A percentile compares a stretch with the other conserved stretches of the same genome.
Conservation (phyloP, 78 protist species). For the Dictyostelium purpureum region DNA sequence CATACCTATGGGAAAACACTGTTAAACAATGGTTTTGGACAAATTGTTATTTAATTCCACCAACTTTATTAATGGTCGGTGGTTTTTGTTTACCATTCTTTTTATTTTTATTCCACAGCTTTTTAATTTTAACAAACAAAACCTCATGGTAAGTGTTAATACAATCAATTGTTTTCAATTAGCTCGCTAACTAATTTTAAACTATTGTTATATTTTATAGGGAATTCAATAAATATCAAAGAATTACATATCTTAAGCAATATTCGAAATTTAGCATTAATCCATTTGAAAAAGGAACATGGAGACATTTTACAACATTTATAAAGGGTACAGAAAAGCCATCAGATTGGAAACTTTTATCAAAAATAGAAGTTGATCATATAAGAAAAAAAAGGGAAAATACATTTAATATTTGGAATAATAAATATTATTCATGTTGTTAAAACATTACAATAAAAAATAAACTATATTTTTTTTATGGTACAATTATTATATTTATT, state of each 20-base stretch:
- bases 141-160: conserved; percentile 43
- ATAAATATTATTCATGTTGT: conserved; percentile 73
- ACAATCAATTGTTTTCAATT: too few relatives aligned
- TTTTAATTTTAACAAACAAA: conserved; percentile 38
- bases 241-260: conserved; percentile 26
- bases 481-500: too few relatives aligned
- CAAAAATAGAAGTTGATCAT: background rate
- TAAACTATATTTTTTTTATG: too few relatives aligned
- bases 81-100: conserved; percentile 41
- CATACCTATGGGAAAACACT: background rate
- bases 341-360: conserved; percentile 21
- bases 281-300: conserved; percentile 57
- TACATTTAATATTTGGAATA: conserved; percentile 48
- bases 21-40: conserved; percentile 31
- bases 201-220: background rate
- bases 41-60: conserved; percentile 5
- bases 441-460: conserved; percentile 6
- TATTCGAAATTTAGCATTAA: background rate
- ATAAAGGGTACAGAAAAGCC: background rate
- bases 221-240: conserved; percentile 23
- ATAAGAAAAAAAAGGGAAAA: conserved; percentile 15
- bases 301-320: background rate
- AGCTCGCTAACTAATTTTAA: background rate
- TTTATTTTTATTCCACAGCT: conserved; percentile 17
- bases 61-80: conserved; percentile 40